Base-by-base conservation (phyloP, 305 asterid species). In the Coffea humblotiana region DNA sequence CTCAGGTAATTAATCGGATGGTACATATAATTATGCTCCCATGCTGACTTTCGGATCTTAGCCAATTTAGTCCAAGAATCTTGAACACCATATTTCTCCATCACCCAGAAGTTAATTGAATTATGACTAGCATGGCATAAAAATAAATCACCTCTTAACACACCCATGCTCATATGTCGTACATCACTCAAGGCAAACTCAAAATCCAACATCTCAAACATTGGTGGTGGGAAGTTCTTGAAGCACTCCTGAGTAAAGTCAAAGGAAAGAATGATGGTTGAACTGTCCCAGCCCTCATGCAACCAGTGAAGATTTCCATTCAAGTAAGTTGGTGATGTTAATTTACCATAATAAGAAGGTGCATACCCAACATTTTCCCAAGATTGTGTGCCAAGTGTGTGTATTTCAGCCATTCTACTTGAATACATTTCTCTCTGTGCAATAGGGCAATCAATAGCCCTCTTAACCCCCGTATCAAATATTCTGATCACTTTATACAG, bases 251-350 rank as follows among this genome's bases (percentile, higher is more conserved):
- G 25, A n/a, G 21, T 29, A 15, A 66, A 66, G 71, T 66, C 35
- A 66, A 66, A 66, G 3, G 19, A 27, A 12, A 66, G 45, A 27
- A 66, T 66, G 35, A 27, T 25, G 13, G 25, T 66, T 66, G 45
- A 25, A 66, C 18, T 4, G 43, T 40, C 14, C 32, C 13, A 25
- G 71, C 19, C 43, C 1, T 6, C 3, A 60, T 56, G 54, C 6
- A 54, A 7, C 78, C 58, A 75, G 23, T 75, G 78, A n/a, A 75
- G 71, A 75, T 9, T 58, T 12, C 78, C 78, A 75, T 45, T 75
- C 21, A 58, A 70, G 37, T 60, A 40, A 40, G 71, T 60, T 45
- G 78, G 58, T 9, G 78, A 75, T 25, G 14, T 10, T 75, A 75
- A 61, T 56, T 60, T 61, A 16, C 35, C 56, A 47, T 19, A 45